Evolutionary conservation across 2,329 filamentous ascomycete species (phyloP).

Genomic region (Colletotrichum eleusines): DNA sequence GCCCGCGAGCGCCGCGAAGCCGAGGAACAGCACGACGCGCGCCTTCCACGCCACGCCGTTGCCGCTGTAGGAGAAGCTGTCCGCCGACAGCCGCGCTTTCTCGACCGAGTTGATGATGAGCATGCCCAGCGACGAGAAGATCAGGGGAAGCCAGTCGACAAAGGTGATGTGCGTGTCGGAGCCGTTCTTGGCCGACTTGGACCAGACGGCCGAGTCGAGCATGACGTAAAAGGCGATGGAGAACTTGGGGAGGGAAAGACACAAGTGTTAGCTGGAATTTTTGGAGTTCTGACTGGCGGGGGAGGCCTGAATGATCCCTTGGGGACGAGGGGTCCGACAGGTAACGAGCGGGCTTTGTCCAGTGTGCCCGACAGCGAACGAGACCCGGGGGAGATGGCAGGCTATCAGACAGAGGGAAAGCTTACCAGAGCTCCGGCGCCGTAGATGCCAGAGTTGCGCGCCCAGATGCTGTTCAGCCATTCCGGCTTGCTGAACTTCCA

Average conservation of each 20-base stretch:
- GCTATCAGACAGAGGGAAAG: conserved; percentile 41
- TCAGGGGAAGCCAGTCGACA: conserved; percentile 77
- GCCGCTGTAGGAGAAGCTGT: conserved; percentile 73
- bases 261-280: neutral
- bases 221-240: conserved; percentile 77
- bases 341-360: conserved; percentile 17
- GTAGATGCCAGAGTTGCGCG: conserved; percentile 74
- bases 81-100: conserved; percentile 73
- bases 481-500: conserved; percentile 76
- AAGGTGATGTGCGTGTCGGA: conserved; percentile 74
- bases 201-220: conserved; percentile 77
- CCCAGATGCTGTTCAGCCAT: conserved; percentile 74
- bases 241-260: conserved; percentile 59
- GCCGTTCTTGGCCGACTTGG: conserved; percentile 69
- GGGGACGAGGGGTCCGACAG: neutral
- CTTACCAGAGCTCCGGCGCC: conserved; percentile 71
- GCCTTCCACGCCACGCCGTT: conserved; percentile 77
- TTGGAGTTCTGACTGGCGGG: neutral
- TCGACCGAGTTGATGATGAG: conserved; percentile 79
- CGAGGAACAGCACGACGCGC: conserved; percentile 74
- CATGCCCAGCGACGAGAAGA: conserved; percentile 76
- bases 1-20: conserved; percentile 73
- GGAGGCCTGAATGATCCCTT: neutral
- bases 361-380: neutral
- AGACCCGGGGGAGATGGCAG: neutral